These are phyloP conservation scores for Ogataea naganishii DNA, from an alignment of 805 yeast genomes.

Conservation along the genomic window DNA sequence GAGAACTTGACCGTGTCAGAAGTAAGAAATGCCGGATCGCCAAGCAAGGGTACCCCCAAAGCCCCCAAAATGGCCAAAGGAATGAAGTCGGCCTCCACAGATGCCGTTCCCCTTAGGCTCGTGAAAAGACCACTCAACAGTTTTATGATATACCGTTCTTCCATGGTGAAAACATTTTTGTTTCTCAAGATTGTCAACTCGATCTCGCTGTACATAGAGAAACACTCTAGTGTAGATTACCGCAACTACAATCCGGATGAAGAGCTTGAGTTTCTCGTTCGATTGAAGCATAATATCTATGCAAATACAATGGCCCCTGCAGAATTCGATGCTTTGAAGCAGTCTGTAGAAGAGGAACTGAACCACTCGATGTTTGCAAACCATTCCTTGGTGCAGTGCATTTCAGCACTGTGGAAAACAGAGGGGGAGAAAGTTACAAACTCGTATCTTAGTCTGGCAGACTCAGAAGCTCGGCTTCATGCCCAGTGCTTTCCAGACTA, in stretches of 20 bases:
- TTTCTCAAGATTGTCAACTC: conserved; percentile 17
- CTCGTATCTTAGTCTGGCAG: conserved; percentile 27
- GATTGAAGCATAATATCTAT: conserved; percentile 6
- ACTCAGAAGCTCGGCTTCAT: conserved; percentile 32
- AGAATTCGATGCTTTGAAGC: not conserved
- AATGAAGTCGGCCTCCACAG: too few relatives aligned
- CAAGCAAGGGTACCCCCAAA: too few relatives aligned
- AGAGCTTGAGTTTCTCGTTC: conserved; percentile 9
- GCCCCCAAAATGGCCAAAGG: too few relatives aligned
- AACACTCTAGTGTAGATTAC: too few relatives aligned
- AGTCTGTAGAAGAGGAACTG: conserved; percentile 7
- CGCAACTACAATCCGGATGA: conserved; percentile 10
- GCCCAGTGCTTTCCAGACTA: conserved; percentile 32
- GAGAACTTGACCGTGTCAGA: too few relatives aligned
- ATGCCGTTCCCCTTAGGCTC: too few relatives aligned
- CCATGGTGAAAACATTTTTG: conserved; percentile 32
- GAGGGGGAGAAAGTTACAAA: conserved; percentile 28
- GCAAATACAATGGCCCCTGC: conserved; percentile 2
- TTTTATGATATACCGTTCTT: conserved; percentile 36
- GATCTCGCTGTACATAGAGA: conserved; percentile 11
- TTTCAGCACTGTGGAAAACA: conserved; percentile 37
- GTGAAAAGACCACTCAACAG: conserved; percentile 39
- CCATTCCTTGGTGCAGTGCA: conserved; percentile 30
- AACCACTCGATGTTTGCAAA: conserved; percentile 27
- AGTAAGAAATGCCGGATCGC: too few relatives aligned